Conservation (phyloP, 495 filamentous ascomycete species). For the Neurospora sp. region DNA sequence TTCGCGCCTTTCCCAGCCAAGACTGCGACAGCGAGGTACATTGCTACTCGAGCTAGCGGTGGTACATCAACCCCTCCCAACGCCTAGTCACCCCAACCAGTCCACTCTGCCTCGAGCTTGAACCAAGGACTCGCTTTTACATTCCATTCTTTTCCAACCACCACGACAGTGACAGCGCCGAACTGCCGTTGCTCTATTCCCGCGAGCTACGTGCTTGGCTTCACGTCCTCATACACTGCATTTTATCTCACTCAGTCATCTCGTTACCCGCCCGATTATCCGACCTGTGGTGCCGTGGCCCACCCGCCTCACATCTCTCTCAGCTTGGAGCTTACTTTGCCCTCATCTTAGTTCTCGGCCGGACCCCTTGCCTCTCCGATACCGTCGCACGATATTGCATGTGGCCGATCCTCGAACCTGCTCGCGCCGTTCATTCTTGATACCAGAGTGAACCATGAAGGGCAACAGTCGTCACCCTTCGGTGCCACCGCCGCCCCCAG, state of each 20-base stretch:
- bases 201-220: background rate
- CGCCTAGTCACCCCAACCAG: background rate
- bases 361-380: background rate
- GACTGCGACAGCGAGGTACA: background rate
- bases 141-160: background rate
- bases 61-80: background rate
- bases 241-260: background rate
- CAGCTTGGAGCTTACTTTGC: background rate
- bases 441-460: constrained; percentile 34
- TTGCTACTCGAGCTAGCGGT: background rate
- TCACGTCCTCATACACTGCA: background rate
- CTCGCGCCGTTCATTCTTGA: background rate
- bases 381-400: background rate
- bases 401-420: background rate
- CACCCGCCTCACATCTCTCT: background rate
- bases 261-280: background rate
- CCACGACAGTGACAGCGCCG: background rate
- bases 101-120: background rate
- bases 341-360: background rate
- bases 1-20: background rate
- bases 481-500: constrained; percentile 21
- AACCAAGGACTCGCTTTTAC: background rate
- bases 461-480: constrained; percentile 38
- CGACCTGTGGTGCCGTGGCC: background rate
- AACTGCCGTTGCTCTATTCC: background rate